phyloP scores from a whole-genome alignment of 768 basidiomycete species.

The Phaeolepiota aurea region DNA sequence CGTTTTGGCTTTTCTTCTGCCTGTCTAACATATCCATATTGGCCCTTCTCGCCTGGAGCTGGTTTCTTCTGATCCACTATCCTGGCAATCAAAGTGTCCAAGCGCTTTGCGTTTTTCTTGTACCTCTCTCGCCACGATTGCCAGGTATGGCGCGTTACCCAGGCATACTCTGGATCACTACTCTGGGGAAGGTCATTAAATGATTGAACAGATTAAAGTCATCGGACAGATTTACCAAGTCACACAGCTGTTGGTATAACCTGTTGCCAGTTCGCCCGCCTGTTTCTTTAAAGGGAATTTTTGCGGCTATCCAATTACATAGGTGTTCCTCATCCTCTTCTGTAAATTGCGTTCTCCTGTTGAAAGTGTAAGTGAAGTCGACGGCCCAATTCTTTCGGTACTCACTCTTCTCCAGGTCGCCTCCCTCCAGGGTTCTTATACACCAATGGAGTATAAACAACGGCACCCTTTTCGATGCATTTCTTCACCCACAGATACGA shows the following conservation, averaged over 20 bases:
- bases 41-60: constrained; percentile 65
- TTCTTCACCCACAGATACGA: constrained; percentile 81
- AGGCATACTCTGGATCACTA: constrained; percentile 62
- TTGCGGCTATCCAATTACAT: constrained; percentile 72
- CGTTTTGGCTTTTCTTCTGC: constrained; percentile 62
- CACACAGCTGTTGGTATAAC: constrained; percentile 74
- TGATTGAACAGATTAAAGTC: background rate
- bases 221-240: constrained; percentile 40
- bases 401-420: constrained; percentile 75
- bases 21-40: constrained; percentile 75
- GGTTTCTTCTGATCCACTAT: constrained; percentile 70
- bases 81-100: constrained; percentile 54
- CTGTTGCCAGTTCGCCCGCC: constrained; percentile 79
- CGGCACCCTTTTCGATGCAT: constrained; percentile 60
- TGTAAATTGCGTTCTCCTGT: constrained; percentile 70
- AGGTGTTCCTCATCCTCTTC: constrained; percentile 70
- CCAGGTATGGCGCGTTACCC: constrained; percentile 83
- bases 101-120: constrained; percentile 69
- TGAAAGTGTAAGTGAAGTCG: too few species aligned
- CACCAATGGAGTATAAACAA: constrained; percentile 65
- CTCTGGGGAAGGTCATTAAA: constrained; percentile 29
- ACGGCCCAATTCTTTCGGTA: constrained; percentile 7
- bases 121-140: constrained; percentile 87
- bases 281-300: constrained; percentile 78
- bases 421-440: constrained; percentile 83